These are phyloP conservation scores for Sclerotiophoma versabilis DNA, from an alignment of 2,329 filamentous ascomycete genomes.

Conservation along the genomic window DNA sequence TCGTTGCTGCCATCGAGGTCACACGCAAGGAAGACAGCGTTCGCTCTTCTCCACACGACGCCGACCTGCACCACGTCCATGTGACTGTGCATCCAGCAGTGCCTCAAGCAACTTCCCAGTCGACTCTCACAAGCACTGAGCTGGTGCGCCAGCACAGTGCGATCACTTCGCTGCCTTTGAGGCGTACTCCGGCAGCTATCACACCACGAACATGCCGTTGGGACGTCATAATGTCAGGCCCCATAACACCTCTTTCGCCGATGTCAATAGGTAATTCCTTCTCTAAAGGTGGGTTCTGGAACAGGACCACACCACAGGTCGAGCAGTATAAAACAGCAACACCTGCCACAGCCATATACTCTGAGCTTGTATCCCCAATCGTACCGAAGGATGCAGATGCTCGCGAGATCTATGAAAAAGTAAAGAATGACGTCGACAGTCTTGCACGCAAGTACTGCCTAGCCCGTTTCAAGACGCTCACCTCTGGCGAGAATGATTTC, in stretches of 20 bases:
- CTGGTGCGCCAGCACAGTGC: conserved; percentile 1
- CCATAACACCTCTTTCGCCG: conserved; percentile 23
- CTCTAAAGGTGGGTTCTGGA: conserved; percentile 26
- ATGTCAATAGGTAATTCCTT: conserved; percentile 27
- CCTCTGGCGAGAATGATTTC: neutral
- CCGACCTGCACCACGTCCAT: neutral
- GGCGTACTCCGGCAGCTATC: neutral
- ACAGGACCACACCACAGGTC: conserved; percentile 7
- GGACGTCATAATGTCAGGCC: conserved; percentile 19
- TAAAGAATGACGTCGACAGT: conserved; percentile 2
- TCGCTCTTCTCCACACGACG: neutral
- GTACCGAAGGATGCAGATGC: neutral
- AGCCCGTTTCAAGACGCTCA: neutral
- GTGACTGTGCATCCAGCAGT: neutral
- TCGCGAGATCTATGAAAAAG: neutral
- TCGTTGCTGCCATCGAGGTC: conserved; percentile 10
- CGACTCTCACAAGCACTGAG: neutral
- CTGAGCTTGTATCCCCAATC: neutral
- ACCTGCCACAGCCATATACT: neutral
- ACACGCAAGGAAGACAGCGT: conserved; percentile 3
- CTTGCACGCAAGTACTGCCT: conserved; percentile 18
- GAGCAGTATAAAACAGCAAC: neutral
- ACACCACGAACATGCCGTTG: conserved; percentile 23
- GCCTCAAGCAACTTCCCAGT: neutral
- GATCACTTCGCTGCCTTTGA: neutral